Evolutionary conservation across 805 yeast genomes (phyloP).

Genomic region (Candida dendrica): DNA sequence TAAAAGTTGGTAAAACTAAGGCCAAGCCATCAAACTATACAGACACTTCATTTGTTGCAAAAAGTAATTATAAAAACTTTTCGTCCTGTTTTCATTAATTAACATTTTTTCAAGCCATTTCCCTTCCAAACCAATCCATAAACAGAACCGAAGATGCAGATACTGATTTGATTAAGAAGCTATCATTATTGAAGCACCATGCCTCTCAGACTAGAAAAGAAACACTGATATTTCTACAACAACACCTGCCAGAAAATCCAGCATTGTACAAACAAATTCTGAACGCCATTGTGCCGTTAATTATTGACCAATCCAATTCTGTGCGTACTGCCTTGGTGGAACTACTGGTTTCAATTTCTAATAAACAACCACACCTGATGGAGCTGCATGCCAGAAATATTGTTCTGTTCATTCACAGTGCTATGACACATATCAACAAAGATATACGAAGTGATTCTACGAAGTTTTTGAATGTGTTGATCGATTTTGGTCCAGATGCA

Average conservation of each 20-base stretch:
- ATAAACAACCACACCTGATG: conserved; percentile 45
- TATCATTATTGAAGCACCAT: conserved; percentile 72
- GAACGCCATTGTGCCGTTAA: conserved; percentile 49
- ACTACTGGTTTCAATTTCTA: conserved; percentile 40
- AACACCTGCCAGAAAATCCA: conserved; percentile 44
- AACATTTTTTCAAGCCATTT: conserved; percentile 21
- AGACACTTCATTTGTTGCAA: conserved; percentile 78
- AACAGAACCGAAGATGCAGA: conserved; percentile 22
- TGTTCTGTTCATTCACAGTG: conserved; percentile 74
- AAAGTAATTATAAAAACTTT: conserved; percentile 40
- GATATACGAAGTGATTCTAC: conserved; percentile 72
- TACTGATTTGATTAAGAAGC: conserved; percentile 47
- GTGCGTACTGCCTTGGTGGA: conserved; percentile 55
- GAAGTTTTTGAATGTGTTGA: conserved; percentile 51
- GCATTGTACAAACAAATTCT: conserved; percentile 51
- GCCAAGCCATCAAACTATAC: conserved; percentile 71
- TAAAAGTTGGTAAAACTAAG: conserved; percentile 81
- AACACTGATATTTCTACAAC: conserved; percentile 47
- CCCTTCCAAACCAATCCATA: conserved; percentile 31
- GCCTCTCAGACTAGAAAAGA: conserved; percentile 65
- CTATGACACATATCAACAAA: conserved; percentile 87
- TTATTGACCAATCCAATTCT: conserved; percentile 49
- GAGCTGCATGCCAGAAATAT: conserved; percentile 53
- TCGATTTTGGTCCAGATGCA: conserved; percentile 47
- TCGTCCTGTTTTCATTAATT: conserved; percentile 25